Evolutionary conservation across 352 stramenopile genomes (phyloP).

Genomic region (Phytopythium montanum): DNA sequence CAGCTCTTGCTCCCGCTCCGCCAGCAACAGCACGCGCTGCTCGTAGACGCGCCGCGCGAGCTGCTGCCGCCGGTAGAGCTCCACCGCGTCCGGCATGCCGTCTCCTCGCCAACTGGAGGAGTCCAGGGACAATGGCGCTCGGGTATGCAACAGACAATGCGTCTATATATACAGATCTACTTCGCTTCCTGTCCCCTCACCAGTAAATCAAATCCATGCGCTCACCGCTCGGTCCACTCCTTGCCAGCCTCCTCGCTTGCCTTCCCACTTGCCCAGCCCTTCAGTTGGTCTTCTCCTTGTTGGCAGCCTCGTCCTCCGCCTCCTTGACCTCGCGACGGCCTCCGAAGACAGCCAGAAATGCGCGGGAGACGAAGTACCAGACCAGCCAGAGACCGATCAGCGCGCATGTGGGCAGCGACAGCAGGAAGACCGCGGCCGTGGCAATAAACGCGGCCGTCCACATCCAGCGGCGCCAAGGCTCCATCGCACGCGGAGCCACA

Average conservation of each 20-base stretch:
- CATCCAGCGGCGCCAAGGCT: slow-evolving; percentile 25
- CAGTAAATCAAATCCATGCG: neutral
- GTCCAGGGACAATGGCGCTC: neutral
- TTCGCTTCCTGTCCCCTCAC: neutral
- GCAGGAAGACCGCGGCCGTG: slow-evolving; percentile 33
- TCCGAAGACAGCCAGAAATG: slow-evolving; percentile 13
- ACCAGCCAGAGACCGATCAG: slow-evolving; percentile 57
- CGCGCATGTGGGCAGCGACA: slow-evolving; percentile 48
- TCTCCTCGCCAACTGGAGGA: neutral
- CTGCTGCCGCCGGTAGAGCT: slow-evolving; percentile 43
- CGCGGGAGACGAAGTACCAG: slow-evolving; percentile 53
- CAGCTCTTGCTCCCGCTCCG: slow-evolving; percentile 35
- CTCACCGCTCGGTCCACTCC: neutral
- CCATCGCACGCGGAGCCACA: slow-evolving; percentile 37
- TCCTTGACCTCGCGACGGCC: slow-evolving; percentile 3
- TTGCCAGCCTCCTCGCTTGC: neutral
- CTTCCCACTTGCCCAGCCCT: neutral
- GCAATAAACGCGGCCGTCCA: slow-evolving; percentile 39
- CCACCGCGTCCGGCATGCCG: slow-evolving; percentile 41
- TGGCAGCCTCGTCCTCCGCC: slow-evolving; percentile 10
- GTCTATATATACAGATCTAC: neutral
- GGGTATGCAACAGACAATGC: neutral
- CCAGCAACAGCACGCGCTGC: slow-evolving; percentile 41
- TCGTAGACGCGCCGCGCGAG: slow-evolving; percentile 55
- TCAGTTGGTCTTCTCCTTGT: slow-evolving; percentile 28